Evolutionary conservation across 1,139 yeast genomes (phyloP).

Genomic region (Debaryomycetaceae sp.): DNA sequence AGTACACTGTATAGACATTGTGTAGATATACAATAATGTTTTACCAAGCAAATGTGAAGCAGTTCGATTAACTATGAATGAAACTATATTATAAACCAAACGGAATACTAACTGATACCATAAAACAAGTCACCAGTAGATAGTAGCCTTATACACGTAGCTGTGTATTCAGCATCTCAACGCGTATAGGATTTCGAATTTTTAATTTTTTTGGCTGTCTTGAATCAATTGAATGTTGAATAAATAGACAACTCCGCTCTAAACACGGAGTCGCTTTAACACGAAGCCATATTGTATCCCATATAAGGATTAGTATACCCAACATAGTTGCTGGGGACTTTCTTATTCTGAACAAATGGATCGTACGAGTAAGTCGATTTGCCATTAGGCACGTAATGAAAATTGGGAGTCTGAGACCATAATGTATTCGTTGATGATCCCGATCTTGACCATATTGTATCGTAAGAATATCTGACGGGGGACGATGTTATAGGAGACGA

Average conservation of each 20-base stretch:
- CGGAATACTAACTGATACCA: neutral
- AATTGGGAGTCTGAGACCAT: conserved; percentile 23
- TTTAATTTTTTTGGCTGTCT: neutral
- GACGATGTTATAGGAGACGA: conserved; percentile 21
- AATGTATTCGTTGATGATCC: conserved; percentile 8
- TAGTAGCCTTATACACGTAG: too few relatives aligned
- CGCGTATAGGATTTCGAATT: too few relatives aligned
- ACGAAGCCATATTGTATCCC: conserved; percentile 31
- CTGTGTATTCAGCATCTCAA: too few relatives aligned
- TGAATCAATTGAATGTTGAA: neutral
- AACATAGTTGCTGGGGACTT: conserved; percentile 21
- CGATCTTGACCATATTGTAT: conserved; percentile 21
- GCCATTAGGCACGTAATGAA: conserved; percentile 13
- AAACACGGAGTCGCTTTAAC: conserved; percentile 12
- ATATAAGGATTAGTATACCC: conserved; percentile 43
- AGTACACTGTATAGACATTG: too few relatives aligned
- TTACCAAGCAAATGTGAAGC: neutral
- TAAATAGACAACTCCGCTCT: neutral
- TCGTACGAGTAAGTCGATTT: conserved; percentile 5
- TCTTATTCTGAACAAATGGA: conserved; percentile 13
- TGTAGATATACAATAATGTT: too few relatives aligned
- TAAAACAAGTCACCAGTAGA: too few relatives aligned
- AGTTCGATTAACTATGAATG: neutral
- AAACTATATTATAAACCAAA: neutral
- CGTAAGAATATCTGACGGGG: conserved; percentile 20